Evolutionary conservation across 805 yeast species (phyloP).

Genomic region (Candida sakaeoensis): DNA sequence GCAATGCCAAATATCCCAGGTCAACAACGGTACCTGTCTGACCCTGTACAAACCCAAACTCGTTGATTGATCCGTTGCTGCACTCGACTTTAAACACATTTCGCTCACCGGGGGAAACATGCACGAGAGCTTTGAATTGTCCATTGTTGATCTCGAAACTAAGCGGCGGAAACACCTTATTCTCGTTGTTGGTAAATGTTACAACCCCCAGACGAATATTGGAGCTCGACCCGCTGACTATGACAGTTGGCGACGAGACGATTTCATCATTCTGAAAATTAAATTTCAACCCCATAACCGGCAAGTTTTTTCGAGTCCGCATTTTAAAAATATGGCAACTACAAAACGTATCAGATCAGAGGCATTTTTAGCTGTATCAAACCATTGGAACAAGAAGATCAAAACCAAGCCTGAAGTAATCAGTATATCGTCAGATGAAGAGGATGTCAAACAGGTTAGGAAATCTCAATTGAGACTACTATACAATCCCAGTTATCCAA

Average conservation of each 20-base stretch:
- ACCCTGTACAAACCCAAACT: conserved; percentile 23
- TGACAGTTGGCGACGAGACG: conserved; percentile 38
- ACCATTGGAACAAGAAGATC: conserved; percentile 20
- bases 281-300: conserved; percentile 22
- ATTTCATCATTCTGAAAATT: conserved; percentile 33
- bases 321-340: too few species aligned
- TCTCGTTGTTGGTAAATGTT: conserved; percentile 29
- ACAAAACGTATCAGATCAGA: conserved; percentile 11
- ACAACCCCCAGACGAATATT: conserved; percentile 22
- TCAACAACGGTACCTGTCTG: conserved; percentile 21
- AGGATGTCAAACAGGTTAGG: conserved; percentile 7
- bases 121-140: conserved; percentile 71
- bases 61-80: conserved; percentile 31
- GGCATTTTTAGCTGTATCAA: conserved; percentile 22
- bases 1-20: conserved; percentile 18
- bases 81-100: conserved; percentile 56
- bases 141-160: conserved; percentile 65
- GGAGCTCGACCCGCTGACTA: conserved; percentile 29
- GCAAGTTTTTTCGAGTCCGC: background rate
- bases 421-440: conserved; percentile 13
- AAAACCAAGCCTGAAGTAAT: conserved; percentile 6
- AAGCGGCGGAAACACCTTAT: conserved; percentile 59
- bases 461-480: conserved; percentile 23
- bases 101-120: conserved; percentile 59
- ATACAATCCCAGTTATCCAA: conserved; percentile 23